Evolutionary conservation across 192 early-diverging fungal genomes (phyloP).

Genomic region (Phlyctochytrium arcticum): DNA sequence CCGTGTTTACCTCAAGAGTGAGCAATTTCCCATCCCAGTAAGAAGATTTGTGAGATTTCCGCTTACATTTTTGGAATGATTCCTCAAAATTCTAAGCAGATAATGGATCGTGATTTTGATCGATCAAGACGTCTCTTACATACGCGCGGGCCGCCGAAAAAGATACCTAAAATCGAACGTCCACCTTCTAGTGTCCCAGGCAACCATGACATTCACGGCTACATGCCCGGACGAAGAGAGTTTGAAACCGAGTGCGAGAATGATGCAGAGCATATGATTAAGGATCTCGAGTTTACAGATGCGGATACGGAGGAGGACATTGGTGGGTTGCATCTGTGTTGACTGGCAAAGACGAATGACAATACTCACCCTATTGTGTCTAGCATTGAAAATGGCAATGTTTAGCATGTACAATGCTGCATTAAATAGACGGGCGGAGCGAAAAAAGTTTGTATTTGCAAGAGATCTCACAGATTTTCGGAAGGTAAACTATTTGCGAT

Average conservation of each 20-base stretch:
- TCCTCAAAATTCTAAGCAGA: slow-evolving; percentile 34
- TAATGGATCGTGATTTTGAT: slow-evolving; percentile 69
- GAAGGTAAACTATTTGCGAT: slow-evolving; percentile 54
- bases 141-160: slow-evolving; percentile 2
- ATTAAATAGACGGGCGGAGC: slow-evolving; percentile 73
- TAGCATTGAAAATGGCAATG: slow-evolving; percentile 83
- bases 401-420: slow-evolving; percentile 90
- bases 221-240: slow-evolving; percentile 94
- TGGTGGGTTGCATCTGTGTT: slow-evolving; percentile 37
- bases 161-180: slow-evolving; percentile 18
- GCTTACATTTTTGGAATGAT: neutral
- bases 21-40: slow-evolving; percentile 81
- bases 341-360: neutral
- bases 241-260: slow-evolving; percentile 97
- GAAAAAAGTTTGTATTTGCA: slow-evolving; percentile 90
- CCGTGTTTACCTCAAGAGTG: slow-evolving; percentile 70
- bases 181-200: slow-evolving; percentile 79
- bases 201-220: slow-evolving; percentile 95
- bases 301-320: slow-evolving; percentile 81
- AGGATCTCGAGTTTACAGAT: slow-evolving; percentile 90
- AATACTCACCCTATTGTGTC: neutral
- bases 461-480: slow-evolving; percentile 81
- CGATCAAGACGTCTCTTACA: slow-evolving; percentile 1
- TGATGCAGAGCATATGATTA: slow-evolving; percentile 88
- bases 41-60: neutral